Base-by-base conservation (phyloP, 2,329 filamentous ascomycete genomes). In the Microdochium bolleyi region DNA sequence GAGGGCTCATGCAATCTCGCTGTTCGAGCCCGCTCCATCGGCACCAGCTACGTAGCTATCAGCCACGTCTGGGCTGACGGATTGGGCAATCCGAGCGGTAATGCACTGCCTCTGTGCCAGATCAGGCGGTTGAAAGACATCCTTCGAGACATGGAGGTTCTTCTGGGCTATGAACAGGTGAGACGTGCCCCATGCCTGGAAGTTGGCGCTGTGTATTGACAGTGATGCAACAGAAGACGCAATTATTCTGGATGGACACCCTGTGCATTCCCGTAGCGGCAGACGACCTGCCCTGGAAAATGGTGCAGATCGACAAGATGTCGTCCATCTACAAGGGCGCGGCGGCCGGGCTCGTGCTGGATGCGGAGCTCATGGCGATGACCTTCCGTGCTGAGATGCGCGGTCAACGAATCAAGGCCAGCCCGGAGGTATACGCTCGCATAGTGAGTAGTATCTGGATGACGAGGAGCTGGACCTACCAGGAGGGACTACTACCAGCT, bases 401-500 rank as follows among this genome's bases (percentile, higher is more conserved):
- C 27, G 27, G 27, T 11, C 27, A 11, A 30, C 27, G 27, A 11
- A 11, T 11, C 27, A 30, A 30, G 27, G 27, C 11, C 27, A 30
- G 27, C n/a, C 5, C 24, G n/a, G 24, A 50, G 9, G 13, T 32
- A 30, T 32, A 32, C n/a, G 49, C 49, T 19, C 49, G 30, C n/a
- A 50, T 50, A 8, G 10, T 32, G 13, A 37, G 49, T 19, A 50
- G 49, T 22, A 32, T 30, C 27, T 50, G 49, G 49, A 50, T 50
- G 49, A 19, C 49, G 22, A 24, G 49, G 5, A 50, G 49, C 27
- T 50, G 49, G 49, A 50, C 70, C 70, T 61, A 71, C 66, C 49
- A 73, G 52, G 71, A 70, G 73, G 25, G 73, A 55, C 22, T 67
- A 66, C 49, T 64, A 68, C 49, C 69, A 59, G 27, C 5, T 5